Conservation (phyloP, 2,329 filamentous ascomycete genomes). For the Pezicula carpinea region DNA sequence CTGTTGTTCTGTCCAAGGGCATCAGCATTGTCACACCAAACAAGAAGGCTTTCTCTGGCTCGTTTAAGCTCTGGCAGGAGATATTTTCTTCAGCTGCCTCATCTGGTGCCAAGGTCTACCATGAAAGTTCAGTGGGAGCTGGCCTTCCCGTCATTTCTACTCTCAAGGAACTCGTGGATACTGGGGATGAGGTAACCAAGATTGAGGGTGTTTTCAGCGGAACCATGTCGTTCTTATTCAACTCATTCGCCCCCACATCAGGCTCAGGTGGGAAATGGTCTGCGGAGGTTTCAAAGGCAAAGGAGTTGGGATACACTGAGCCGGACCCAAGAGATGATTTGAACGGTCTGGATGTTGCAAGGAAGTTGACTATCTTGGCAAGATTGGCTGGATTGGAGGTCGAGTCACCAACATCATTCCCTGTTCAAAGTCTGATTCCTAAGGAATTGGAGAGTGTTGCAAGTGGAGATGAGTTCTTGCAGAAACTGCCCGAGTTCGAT, state of each 20-base stretch:
- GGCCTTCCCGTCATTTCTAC: constrained; percentile 92
- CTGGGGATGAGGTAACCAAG: constrained; percentile 83
- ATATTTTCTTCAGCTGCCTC: constrained; percentile 73
- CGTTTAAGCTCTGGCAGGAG: constrained; percentile 75
- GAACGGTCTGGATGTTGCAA: constrained; percentile 85
- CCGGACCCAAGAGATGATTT: constrained; percentile 82
- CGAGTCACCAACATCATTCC: constrained; percentile 81
- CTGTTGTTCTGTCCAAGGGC: constrained; percentile 71
- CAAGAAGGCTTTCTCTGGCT: constrained; percentile 94
- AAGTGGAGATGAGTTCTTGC: constrained; percentile 82
- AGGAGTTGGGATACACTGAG: constrained; percentile 88
- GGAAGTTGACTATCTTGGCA: constrained; percentile 92
- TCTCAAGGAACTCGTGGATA: constrained; percentile 88
- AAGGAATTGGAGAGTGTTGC: constrained; percentile 72
- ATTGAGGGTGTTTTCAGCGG: constrained; percentile 98
- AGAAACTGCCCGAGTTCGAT: constrained; percentile 76
- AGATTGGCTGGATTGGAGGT: constrained; percentile 78
- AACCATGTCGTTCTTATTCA: constrained; percentile 98
- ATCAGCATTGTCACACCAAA: constrained; percentile 94
- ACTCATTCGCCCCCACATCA: constrained; percentile 82
- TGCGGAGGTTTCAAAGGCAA: constrained; percentile 85
- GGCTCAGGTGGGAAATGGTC: constrained; percentile 80
- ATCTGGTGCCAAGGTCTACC: constrained; percentile 79
- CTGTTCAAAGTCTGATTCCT: constrained; percentile 90
- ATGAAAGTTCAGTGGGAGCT: constrained; percentile 91